Percentiles rank a stretch among this genome's conserved stretches.
Conservation (phyloP, 805 yeast species). For the Ascoidea tarda region DNA sequence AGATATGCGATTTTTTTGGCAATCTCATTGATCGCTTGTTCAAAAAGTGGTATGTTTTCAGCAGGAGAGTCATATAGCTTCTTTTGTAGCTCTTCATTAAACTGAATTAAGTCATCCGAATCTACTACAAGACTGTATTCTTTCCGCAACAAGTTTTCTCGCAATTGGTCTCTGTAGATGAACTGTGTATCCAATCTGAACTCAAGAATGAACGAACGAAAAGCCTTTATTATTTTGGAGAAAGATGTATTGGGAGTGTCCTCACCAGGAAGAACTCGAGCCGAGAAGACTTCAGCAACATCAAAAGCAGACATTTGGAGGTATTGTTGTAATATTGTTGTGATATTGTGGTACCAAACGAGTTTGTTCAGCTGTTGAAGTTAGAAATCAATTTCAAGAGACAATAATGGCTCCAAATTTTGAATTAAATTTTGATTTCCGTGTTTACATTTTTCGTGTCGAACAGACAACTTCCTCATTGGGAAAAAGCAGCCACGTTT, state of each 20-base stretch:
- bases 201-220: constrained; percentile 70
- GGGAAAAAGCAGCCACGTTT: too few species aligned
- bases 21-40: constrained; percentile 69
- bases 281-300: constrained; percentile 55
- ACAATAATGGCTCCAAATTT: too few species aligned
- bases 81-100: constrained; percentile 81
- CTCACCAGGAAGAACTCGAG: constrained; percentile 82
- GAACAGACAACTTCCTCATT: too few species aligned
- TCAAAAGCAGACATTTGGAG: constrained; percentile 30
- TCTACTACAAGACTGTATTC: constrained; percentile 62
- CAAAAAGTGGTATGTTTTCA: constrained; percentile 78
- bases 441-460: too few species aligned
- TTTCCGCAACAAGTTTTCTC: constrained; percentile 73
- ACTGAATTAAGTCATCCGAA: constrained; percentile 74
- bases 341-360: too few species aligned
- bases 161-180: constrained; percentile 78
- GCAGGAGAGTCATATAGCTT: constrained; percentile 75
- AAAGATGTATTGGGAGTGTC: constrained; percentile 45
- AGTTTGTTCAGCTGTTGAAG: too few species aligned
- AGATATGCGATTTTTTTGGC: constrained; percentile 54
- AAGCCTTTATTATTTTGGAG: constrained; percentile 62
- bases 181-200: constrained; percentile 75
- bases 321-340: too few species aligned
- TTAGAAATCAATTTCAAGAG: too few species aligned
- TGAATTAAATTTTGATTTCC: too few species aligned